A percentile compares a stretch with the other conserved stretches of the same genome.
phyloP scores from a whole-genome alignment of 2,329 filamentous ascomycete genomes.

The Alternaria infectoria region DNA sequence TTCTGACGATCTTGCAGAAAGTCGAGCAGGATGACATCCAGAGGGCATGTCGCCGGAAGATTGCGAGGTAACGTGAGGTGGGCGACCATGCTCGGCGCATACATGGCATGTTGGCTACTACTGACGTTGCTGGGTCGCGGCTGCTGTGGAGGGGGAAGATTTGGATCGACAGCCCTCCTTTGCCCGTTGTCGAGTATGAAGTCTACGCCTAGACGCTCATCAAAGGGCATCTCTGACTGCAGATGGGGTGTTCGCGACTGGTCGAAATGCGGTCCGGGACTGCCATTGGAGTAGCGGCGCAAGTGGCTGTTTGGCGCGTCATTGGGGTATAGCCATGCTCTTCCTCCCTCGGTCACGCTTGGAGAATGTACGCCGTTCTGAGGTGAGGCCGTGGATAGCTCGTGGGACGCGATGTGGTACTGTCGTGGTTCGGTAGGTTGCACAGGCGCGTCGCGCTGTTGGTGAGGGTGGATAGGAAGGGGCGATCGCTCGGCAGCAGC shows the following conservation, averaged over 20 bases:
- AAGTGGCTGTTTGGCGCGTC: conserved; percentile 44
- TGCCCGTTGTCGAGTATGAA: conserved; percentile 70
- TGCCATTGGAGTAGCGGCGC: conserved; percentile 45
- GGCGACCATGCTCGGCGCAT: conserved; percentile 38
- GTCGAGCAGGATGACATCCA: conserved; percentile 80
- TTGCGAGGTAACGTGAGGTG: conserved; percentile 58
- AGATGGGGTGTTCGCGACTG: conserved; percentile 44
- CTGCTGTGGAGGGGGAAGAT: conserved; percentile 55
- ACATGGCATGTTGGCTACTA: conserved; percentile 31
- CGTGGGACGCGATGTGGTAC: conserved; percentile 29
- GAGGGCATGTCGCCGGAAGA: conserved; percentile 71
- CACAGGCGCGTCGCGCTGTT: conserved; percentile 15
- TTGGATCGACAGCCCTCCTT: conserved; percentile 35
- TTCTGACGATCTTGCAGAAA: conserved; percentile 74
- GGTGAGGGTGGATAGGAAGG: conserved; percentile 41
- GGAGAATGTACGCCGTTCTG: conserved; percentile 39
- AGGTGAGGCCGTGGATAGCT: conserved; percentile 19
- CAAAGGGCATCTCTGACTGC: conserved; percentile 38
- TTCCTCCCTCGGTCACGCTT: conserved; percentile 24
- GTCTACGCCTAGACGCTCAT: conserved; percentile 73
- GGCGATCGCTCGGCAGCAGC: conserved; percentile 56
- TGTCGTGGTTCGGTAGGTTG: conserved; percentile 26
- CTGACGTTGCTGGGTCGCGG: conserved; percentile 27
- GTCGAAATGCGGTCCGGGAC: conserved; percentile 49
- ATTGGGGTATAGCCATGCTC: conserved; percentile 41